Evolutionary conservation across 139 green algal genomes (phyloP).

Genomic region (Spirogloea muscicola): DNA sequence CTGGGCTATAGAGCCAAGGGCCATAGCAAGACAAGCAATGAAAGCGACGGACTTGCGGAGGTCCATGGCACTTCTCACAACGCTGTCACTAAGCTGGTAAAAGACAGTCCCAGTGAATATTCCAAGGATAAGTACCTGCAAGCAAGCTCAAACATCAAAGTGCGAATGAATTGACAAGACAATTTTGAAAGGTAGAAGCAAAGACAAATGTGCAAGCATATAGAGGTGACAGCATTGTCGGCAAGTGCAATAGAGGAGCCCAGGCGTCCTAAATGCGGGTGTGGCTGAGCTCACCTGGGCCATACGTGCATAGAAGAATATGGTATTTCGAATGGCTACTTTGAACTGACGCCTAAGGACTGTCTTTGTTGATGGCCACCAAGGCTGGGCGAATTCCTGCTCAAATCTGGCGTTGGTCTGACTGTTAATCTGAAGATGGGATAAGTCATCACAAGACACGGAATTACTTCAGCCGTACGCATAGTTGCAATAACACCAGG

Average conservation of each 20-base stretch:
- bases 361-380: slow-evolving; percentile 16
- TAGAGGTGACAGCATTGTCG: background rate
- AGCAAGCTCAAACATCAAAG: background rate
- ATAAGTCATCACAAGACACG: no score
- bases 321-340: slow-evolving; percentile 10
- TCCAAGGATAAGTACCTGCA: slow-evolving; percentile 33
- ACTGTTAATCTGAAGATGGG: background rate
- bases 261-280: background rate
- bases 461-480: no score
- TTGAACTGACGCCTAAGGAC: slow-evolving; percentile 19
- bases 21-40: slow-evolving; percentile 10
- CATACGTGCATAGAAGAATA: background rate
- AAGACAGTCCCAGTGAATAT: slow-evolving; percentile 43
- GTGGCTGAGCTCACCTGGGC: background rate
- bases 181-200: background rate
- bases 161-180: background rate
- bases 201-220: background rate
- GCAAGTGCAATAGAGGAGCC: background rate
- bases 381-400: slow-evolving; percentile 10
- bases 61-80: background rate
- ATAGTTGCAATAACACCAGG: no score
- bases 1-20: slow-evolving; percentile 24
- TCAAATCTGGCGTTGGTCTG: slow-evolving; percentile 6
- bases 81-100: slow-evolving; percentile 1
- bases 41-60: slow-evolving; percentile 29